Conservation (phyloP, 106 monocot genomes). For the Triglochin maritima region DNA sequence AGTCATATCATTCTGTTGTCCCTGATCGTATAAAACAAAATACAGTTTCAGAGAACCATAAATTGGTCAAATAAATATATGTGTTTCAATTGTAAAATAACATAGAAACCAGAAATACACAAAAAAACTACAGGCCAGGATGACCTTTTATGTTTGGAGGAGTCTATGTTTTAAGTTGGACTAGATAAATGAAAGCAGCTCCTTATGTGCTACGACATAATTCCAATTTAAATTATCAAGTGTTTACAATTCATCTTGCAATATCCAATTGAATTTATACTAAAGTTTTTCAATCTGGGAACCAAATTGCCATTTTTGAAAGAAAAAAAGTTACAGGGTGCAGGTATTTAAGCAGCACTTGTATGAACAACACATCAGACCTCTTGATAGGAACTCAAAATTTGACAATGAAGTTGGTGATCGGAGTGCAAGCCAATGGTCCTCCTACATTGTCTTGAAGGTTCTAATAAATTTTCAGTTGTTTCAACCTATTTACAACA, state of each 20-base stretch:
- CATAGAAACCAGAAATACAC: no score
- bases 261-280: no score
- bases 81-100: no score
- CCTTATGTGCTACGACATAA: no score
- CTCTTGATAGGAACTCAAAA: not conserved
- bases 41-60: no score
- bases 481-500: conserved; percentile 29
- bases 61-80: no score
- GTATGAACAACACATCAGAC: not conserved
- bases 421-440: not conserved
- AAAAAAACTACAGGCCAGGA: no score
- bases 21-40: no score
- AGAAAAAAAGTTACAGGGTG: not conserved
- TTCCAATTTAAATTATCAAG: no score
- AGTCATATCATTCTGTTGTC: no score
- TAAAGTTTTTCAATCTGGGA: no score
- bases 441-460: not conserved
- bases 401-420: not conserved
- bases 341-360: not conserved
- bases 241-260: no score
- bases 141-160: not conserved
- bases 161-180: not conserved
- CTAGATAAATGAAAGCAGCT: not conserved
- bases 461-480: conserved; percentile 20
- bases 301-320: not conserved